Percentiles rank a stretch among this genome's conserved stretches.
phyloP scores from a whole-genome alignment of 345 rosid species.

The Hypericum perforatum region DNA sequence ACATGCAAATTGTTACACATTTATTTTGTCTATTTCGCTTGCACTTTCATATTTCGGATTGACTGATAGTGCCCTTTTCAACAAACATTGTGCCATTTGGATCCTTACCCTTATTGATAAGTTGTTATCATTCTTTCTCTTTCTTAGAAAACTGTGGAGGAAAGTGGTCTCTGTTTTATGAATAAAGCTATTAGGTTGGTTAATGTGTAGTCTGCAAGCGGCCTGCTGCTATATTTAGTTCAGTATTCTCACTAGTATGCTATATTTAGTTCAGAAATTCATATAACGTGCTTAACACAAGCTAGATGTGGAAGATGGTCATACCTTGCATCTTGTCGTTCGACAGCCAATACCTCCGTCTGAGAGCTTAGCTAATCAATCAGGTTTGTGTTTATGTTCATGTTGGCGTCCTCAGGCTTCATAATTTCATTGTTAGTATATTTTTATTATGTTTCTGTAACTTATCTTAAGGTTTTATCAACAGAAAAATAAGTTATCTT shows the following conservation, averaged over 20 bases:
- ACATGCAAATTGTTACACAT: constrained; percentile 1
- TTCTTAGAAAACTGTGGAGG: too few relatives aligned
- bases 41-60: too few relatives aligned
- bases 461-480: too few relatives aligned
- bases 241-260: neutral
- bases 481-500: too few relatives aligned
- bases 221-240: neutral
- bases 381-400: constrained; percentile 31
- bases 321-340: constrained; percentile 74
- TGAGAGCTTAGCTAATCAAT: constrained; percentile 30
- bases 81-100: too few relatives aligned
- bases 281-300: constrained; percentile 25
- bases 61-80: too few relatives aligned
- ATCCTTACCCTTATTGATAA: too few relatives aligned
- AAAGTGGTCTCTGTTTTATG: too few relatives aligned
- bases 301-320: constrained; percentile 80
- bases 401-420: constrained; percentile 1
- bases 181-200: too few relatives aligned
- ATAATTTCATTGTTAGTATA: neutral
- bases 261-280: neutral
- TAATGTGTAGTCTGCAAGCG: too few relatives aligned
- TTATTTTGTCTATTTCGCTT: neutral
- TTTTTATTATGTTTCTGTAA: too few relatives aligned
- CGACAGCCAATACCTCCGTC: constrained; percentile 47
- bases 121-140: too few relatives aligned